Conservation (phyloP, 1,284 basidiomycete species). For the Boletus holoroseus region DNA sequence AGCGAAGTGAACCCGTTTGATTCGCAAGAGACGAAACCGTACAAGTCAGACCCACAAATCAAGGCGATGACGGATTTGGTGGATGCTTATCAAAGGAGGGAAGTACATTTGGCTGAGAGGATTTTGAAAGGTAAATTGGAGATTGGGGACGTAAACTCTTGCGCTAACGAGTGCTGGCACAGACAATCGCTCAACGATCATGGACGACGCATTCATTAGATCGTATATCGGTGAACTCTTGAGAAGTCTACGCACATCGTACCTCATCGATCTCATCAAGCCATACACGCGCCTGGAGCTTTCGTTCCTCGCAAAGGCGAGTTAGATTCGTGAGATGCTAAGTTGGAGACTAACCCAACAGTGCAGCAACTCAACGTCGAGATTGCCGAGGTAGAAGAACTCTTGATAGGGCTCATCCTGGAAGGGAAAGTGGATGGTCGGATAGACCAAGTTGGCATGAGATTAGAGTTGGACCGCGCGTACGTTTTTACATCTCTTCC, state of each 20-base stretch:
- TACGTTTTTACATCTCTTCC: conserved; percentile 38
- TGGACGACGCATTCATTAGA: conserved; percentile 91
- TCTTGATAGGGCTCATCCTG: conserved; percentile 89
- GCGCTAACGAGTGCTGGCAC: conserved; percentile 6
- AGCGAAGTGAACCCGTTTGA: conserved; percentile 99
- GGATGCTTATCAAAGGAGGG: conserved; percentile 90
- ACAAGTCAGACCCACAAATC: conserved; percentile 95
- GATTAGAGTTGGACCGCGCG: conserved; percentile 86
- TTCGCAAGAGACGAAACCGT: conserved; percentile 99
- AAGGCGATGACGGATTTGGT: conserved; percentile 98
- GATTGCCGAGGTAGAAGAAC: conserved; percentile 83
- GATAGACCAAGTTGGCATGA: conserved; percentile 93
- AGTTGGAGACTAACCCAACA: not conserved
- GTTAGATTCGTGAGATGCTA: conserved; percentile 6
- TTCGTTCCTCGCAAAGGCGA: conserved; percentile 82
- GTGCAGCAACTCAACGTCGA: conserved; percentile 87
- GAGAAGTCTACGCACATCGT: conserved; percentile 88
- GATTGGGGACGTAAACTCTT: not conserved
- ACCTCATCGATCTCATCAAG: conserved; percentile 95
- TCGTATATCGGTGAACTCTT: conserved; percentile 94
- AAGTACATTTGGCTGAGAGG: conserved; percentile 94
- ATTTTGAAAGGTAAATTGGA: conserved; percentile 73
- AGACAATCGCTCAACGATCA: conserved; percentile 93
- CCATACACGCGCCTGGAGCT: conserved; percentile 93
- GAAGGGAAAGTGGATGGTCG: conserved; percentile 93